Evolutionary conservation across 2,329 filamentous ascomycete genomes (phyloP).

Genomic region (Teratosphaeriaceae sp.): DNA sequence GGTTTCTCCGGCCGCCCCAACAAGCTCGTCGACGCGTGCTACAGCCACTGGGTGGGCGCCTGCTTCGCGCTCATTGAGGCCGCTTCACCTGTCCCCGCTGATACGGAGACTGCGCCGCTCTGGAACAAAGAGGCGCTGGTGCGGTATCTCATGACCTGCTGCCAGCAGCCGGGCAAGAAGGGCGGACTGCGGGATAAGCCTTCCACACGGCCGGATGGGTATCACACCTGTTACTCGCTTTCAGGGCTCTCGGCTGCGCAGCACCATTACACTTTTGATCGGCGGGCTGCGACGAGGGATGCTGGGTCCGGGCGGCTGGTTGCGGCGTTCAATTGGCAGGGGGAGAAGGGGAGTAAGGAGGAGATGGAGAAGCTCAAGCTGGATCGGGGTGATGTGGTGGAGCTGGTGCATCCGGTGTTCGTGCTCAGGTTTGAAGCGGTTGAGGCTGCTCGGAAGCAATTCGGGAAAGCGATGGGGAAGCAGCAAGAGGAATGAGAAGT

Average conservation of each 20-base stretch:
- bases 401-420: slow-evolving; percentile 74
- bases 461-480: too few relatives aligned
- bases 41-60: slow-evolving; percentile 94
- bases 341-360: slow-evolving; percentile 43
- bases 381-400: slow-evolving; percentile 63
- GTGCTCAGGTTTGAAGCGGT: slow-evolving; percentile 68
- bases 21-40: slow-evolving; percentile 96
- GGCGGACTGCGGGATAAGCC: slow-evolving; percentile 93
- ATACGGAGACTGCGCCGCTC: slow-evolving; percentile 43
- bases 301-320: slow-evolving; percentile 22
- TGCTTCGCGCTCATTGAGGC: slow-evolving; percentile 92
- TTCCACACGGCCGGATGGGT: slow-evolving; percentile 79
- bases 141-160: slow-evolving; percentile 84
- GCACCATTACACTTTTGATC: slow-evolving; percentile 50
- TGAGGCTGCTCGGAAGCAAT: slow-evolving; percentile 34
- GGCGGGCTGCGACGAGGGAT: slow-evolving; percentile 10
- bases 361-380: slow-evolving; percentile 54
- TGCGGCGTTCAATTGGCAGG: slow-evolving; percentile 40
- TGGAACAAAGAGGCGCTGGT: slow-evolving; percentile 82
- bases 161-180: slow-evolving; percentile 60
- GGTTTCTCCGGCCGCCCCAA: slow-evolving; percentile 92
- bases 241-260: slow-evolving; percentile 78
- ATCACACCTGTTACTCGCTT: slow-evolving; percentile 90
- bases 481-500: too few relatives aligned
- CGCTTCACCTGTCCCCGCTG: slow-evolving; percentile 56